Conservation (phyloP, 2,329 filamentous ascomycete species). For the Aureobasidium sp. region DNA sequence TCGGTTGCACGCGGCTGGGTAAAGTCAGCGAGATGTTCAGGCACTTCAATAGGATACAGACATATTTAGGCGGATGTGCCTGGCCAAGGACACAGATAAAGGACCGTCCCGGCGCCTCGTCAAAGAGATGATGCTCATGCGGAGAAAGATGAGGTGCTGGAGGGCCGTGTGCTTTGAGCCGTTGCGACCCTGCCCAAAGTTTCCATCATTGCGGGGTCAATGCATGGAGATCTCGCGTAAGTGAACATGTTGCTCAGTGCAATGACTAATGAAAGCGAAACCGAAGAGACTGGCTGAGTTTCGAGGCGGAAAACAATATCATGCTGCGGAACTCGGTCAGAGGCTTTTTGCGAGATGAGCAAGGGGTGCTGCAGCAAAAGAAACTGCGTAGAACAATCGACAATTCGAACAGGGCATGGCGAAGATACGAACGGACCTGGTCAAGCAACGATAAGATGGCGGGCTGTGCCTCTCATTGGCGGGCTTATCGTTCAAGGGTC, state of each 20-base stretch:
- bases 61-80: conserved; percentile 5
- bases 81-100: not conserved
- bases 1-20: not conserved
- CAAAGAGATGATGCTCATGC: not conserved
- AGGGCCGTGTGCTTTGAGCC: not conserved
- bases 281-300: not conserved
- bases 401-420: not conserved
- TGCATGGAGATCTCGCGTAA: not conserved
- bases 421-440: not conserved
- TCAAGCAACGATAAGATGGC: not conserved
- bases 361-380: not conserved
- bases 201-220: not conserved
- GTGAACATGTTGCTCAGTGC: not conserved
- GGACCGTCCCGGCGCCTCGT: not conserved
- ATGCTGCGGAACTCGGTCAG: not conserved
- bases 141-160: not conserved
- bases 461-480: not conserved
- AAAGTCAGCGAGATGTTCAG: not conserved
- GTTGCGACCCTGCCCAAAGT: not conserved
- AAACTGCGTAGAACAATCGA: not conserved
- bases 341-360: not conserved
- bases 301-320: not conserved
- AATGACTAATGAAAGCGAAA: conserved; percentile 6
- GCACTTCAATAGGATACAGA: not conserved
- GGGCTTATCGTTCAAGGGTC: not conserved